These are phyloP conservation scores for Astrothelium subdiscretum DNA, from an alignment of 495 filamentous ascomycete genomes.

Conservation along the genomic window DNA sequence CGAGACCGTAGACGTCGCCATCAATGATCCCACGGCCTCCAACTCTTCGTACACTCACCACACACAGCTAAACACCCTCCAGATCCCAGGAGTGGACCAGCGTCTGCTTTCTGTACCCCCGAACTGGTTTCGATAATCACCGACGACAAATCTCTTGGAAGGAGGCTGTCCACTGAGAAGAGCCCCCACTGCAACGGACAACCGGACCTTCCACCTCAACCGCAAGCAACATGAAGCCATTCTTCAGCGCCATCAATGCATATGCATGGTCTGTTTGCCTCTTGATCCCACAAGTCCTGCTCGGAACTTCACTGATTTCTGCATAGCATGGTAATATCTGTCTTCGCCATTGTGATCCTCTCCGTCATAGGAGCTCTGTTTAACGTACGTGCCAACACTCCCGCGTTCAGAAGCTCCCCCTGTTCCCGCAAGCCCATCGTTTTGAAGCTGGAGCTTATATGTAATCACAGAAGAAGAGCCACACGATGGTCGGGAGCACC, in stretches of 20 bases:
- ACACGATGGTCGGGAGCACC: slow-evolving; percentile 63
- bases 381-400: slow-evolving; percentile 37
- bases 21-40: neutral
- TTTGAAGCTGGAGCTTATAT: neutral
- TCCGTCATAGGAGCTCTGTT: slow-evolving; percentile 71
- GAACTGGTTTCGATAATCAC: neutral
- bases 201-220: neutral
- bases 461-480: slow-evolving; percentile 49
- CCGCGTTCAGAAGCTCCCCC: neutral
- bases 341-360: slow-evolving; percentile 81
- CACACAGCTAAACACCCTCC: neutral
- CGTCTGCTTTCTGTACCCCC: neutral
- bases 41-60: neutral
- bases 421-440: neutral
- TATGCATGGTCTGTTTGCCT: slow-evolving; percentile 65
- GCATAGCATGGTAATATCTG: slow-evolving; percentile 69
- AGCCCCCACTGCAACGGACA: neutral
- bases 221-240: slow-evolving; percentile 69
- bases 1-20: slow-evolving; percentile 1
- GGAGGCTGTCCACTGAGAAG: neutral
- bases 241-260: slow-evolving; percentile 80
- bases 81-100: neutral
- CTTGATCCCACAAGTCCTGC: neutral
- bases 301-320: neutral
- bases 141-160: neutral